Evolutionary conservation across 495 filamentous ascomycete genomes (phyloP), one percentile per base, ranked within the genome.

Genomic region (Glarea lozoyensis): DNA sequence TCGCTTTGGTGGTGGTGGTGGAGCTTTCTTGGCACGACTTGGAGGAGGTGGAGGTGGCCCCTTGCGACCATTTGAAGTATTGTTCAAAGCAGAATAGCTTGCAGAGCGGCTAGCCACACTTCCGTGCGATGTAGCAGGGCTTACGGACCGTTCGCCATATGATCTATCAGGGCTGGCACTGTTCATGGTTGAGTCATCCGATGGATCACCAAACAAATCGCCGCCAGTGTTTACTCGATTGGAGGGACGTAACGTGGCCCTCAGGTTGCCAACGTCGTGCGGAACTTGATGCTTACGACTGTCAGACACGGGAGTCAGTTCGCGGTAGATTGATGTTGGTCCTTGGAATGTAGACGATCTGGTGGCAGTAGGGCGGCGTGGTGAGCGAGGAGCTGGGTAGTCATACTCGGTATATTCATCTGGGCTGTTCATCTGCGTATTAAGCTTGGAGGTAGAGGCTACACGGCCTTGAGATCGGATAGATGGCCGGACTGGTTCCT

Each of bases 401-500:
- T n/a, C n/a, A n/a, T n/a, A n/a, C n/a, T n/a, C n/a, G n/a, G n/a
- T n/a, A n/a, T n/a, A n/a, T 18, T 54, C 45, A 19, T 49, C 45
- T 13, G 32, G 49, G 21, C 37, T 36, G 17, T 47, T 33, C 4
- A 47, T 15, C 10, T 22, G 33, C 12, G 24, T 45, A 17, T 49
- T 37, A 7, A 49, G 13, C 4, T 50, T 39, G 9, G 47, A 48
- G 1, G 42, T 39, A 2, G 55, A 52, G 11, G 45, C 20, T 18
- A 57, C 51, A n/a, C 51, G 48, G 16, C 30, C 38, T 36, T 42
- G 35, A 2, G 81, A 76, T 33, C 77, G 72, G 48, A 86, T 81
- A n/a, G 78, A 65, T 46, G 84, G 75, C 32, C 80, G 73, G 27
- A 68, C 63, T 1, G 62, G 52, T 44, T 62, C 57, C n/a, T n/a